phyloP scores from a whole-genome alignment of 169 alveolate genomes.

The Eimeria necatrix region DNA sequence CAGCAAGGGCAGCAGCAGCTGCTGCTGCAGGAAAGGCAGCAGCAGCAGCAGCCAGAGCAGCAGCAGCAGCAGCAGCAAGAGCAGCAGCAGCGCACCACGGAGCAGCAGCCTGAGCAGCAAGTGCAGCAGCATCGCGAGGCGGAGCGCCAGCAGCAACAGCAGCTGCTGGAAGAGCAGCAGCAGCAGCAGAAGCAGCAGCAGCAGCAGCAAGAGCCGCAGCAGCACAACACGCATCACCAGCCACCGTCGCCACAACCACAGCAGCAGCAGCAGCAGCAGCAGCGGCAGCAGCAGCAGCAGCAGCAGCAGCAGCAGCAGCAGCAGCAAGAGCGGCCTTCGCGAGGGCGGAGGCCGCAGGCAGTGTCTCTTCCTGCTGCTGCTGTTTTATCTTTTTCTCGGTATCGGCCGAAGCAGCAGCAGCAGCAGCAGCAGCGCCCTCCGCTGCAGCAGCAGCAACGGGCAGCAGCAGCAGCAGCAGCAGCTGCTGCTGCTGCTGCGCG shows the following conservation, averaged over 20 bases:
- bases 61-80: not conserved
- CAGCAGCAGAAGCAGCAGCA: not conserved
- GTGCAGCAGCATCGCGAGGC: not conserved
- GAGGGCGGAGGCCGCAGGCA: not conserved
- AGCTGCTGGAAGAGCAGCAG: not conserved
- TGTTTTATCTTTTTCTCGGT: not conserved
- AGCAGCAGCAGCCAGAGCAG: not conserved
- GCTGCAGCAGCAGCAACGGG: slow-evolving; percentile 7
- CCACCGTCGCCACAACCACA: not conserved
- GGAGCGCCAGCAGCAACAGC: not conserved
- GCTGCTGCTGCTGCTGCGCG: no score
- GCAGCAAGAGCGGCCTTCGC: not conserved
- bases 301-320: not conserved
- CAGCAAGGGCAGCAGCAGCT: not conserved
- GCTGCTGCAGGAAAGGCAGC: not conserved
- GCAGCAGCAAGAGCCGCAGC: not conserved
- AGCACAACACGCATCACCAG: not conserved
- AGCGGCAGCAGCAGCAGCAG: not conserved
- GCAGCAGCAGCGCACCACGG: not conserved
- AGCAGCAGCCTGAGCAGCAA: not conserved
- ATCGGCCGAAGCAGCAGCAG: slow-evolving; percentile 43
- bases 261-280: no score
- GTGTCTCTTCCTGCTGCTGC: slow-evolving; percentile 22
- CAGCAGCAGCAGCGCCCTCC: slow-evolving; percentile 4
- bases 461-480: not conserved